Conservation (phyloP, 768 basidiomycete genomes). For the Mycena belliarum region DNA sequence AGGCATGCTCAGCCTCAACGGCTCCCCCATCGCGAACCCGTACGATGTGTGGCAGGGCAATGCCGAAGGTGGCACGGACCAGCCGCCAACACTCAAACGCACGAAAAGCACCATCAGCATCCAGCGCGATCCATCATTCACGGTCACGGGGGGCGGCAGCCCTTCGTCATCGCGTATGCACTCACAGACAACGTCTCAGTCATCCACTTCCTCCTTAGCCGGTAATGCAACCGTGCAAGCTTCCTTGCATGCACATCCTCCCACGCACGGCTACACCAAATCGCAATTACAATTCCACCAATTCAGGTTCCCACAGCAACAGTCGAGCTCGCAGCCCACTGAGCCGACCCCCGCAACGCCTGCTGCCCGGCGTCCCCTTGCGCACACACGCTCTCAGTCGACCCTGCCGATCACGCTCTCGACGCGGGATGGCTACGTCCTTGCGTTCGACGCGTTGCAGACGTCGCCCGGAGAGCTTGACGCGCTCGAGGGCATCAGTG, state of each 20-base stretch:
- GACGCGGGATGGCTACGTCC: conserved; percentile 76
- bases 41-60: conserved; percentile 59
- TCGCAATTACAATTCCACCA: conserved; percentile 19
- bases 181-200: conserved; percentile 55
- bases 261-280: conserved; percentile 15
- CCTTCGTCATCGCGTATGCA: conserved; percentile 32
- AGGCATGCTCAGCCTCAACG: conserved; percentile 78
- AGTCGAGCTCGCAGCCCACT: conserved; percentile 3
- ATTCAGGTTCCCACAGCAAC: conserved; percentile 17
- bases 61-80: conserved; percentile 25
- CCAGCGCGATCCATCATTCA: conserved; percentile 53
- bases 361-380: conserved; percentile 38
- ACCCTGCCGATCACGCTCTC: conserved; percentile 74
- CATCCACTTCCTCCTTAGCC: conserved; percentile 23
- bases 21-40: conserved; percentile 80
- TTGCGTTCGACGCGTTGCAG: conserved; percentile 82
- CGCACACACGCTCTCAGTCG: conserved; percentile 39
- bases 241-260: conserved; percentile 31
- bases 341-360: conserved; percentile 15
- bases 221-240: conserved; percentile 9
- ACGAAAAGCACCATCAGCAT: conserved; percentile 63
- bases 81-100: conserved; percentile 41
- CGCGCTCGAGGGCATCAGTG: conserved; percentile 74
- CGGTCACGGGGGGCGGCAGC: conserved; percentile 31
- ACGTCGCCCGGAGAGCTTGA: conserved; percentile 74